Conservation (phyloP, 75 land plant genomes). For the Cryptomeria japonica region DNA sequence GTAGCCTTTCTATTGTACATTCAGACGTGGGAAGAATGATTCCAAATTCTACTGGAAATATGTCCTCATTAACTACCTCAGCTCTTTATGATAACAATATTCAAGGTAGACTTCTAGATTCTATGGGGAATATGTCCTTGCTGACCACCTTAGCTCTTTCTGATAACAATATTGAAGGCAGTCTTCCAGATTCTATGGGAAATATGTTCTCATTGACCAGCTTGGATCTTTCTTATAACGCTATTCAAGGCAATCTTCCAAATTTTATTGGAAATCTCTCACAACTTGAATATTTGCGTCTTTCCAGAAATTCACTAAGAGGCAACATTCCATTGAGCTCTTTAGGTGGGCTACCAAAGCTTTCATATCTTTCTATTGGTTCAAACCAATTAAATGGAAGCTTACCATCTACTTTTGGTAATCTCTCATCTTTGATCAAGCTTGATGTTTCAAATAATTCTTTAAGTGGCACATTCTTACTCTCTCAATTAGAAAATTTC, state of each 20-base stretch:
- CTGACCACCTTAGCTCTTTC: background rate
- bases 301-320: background rate
- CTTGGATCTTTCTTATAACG: too few relatives aligned
- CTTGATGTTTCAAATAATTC: background rate
- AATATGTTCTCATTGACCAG: too few relatives aligned
- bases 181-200: too few relatives aligned
- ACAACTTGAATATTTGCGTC: background rate
- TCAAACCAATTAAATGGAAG: background rate
- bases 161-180: background rate
- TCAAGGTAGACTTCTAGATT: too few relatives aligned
- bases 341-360: background rate
- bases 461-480: too few relatives aligned
- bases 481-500: too few relatives aligned
- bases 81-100: too few relatives aligned
- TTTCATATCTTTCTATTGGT: background rate
- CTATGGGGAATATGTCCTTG: background rate
- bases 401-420: background rate
- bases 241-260: too few relatives aligned
- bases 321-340: background rate
- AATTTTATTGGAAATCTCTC: background rate
- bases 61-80: too few relatives aligned
- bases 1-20: background rate
- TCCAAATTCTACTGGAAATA: too few relatives aligned
- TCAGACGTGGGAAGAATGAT: background rate
- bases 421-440: background rate